phyloP scores from a whole-genome alignment of 148 eudicot species.

The Chenopodium berlandieri region DNA sequence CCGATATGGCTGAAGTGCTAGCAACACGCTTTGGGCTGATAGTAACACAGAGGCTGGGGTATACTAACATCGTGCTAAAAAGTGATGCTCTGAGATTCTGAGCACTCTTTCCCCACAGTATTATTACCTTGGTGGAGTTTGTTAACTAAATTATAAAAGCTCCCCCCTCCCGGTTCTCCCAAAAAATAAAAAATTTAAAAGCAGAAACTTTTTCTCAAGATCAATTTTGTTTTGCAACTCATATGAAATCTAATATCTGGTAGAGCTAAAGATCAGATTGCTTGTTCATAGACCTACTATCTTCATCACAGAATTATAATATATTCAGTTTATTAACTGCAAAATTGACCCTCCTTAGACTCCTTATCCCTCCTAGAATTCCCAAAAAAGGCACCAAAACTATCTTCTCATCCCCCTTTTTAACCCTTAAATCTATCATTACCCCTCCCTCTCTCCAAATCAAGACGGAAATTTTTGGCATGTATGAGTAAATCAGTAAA shows the following conservation, averaged over 20 bases:
- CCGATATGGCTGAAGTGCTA: too few relatives aligned
- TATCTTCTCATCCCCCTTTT: neutral
- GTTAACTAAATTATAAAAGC: too few relatives aligned
- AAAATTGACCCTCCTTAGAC: neutral
- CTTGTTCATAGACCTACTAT: neutral
- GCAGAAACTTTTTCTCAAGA: neutral
- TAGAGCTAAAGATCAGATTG: neutral
- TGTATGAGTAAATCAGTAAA: neutral
- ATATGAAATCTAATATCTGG: neutral
- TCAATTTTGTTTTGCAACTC: neutral
- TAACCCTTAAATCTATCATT: neutral
- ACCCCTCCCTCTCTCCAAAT: neutral
- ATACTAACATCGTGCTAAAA: too few relatives aligned
- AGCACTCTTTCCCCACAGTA: too few relatives aligned
- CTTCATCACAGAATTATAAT: neutral
- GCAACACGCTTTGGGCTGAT: too few relatives aligned
- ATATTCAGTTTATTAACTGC: neutral
- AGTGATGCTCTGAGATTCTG: too few relatives aligned
- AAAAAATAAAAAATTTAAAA: too few relatives aligned
- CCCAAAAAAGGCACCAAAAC: neutral
- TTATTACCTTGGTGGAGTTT: too few relatives aligned
- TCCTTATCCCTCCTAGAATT: neutral
- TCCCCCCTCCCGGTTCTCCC: too few relatives aligned
- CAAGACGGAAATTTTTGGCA: too few relatives aligned
- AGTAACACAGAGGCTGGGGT: too few relatives aligned